These are phyloP conservation scores for Astragalus glycyphyllos DNA, from an alignment of 306 rosid genomes.

Conservation along the genomic window DNA sequence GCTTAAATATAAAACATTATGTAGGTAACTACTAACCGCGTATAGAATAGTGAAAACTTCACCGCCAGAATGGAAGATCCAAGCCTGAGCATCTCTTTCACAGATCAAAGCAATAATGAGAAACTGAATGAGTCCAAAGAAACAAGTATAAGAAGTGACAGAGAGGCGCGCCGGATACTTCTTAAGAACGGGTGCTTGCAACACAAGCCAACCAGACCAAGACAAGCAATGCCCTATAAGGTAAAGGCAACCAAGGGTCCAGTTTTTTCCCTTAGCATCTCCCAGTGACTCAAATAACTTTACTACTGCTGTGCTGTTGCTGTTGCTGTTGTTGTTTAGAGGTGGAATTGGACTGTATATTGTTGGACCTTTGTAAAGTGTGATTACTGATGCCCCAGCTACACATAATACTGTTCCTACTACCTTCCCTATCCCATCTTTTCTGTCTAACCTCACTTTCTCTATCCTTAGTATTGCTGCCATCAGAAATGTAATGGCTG, in stretches of 20 bases:
- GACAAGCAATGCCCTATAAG: conserved; percentile 93
- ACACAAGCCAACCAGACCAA: conserved; percentile 96
- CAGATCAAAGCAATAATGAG: conserved; percentile 61
- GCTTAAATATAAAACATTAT: background rate
- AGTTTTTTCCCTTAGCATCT: conserved; percentile 80
- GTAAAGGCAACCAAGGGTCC: conserved; percentile 91
- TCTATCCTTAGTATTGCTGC: conserved; percentile 92
- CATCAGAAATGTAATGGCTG: conserved; percentile 97
- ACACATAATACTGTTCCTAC: conserved; percentile 85
- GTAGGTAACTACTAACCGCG: conserved; percentile 61
- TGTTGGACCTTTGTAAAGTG: conserved; percentile 90
- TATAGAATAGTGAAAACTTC: conserved; percentile 87
- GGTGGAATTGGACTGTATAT: conserved; percentile 73
- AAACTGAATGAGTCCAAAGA: conserved; percentile 90
- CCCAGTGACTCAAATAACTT: conserved; percentile 51
- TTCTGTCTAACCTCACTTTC: conserved; percentile 70
- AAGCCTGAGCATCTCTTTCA: conserved; percentile 80
- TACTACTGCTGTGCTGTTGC: background rate
- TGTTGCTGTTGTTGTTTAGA: conserved; percentile 31
- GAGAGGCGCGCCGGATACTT: conserved; percentile 98
- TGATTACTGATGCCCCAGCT: conserved; percentile 88
- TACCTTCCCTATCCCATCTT: conserved; percentile 86
- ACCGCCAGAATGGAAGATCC: conserved; percentile 79
- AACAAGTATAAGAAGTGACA: conserved; percentile 90
- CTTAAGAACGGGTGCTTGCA: conserved; percentile 90